Evolutionary conservation across 768 basidiomycete genomes (phyloP).

Genomic region (Chlorophyllum brunneum): DNA sequence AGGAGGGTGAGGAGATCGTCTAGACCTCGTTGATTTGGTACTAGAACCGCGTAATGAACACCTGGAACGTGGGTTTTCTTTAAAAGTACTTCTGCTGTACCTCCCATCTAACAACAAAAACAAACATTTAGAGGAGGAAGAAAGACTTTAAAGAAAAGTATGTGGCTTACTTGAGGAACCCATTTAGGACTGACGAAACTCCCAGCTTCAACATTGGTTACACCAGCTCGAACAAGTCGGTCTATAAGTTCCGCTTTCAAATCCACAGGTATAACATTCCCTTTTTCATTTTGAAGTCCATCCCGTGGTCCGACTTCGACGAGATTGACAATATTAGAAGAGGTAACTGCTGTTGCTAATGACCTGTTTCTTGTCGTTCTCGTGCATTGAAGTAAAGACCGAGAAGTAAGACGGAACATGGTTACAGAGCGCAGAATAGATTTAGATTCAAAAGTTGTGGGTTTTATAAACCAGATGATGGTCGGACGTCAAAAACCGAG

Average conservation of each 20-base stretch:
- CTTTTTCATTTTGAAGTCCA: conserved; percentile 87
- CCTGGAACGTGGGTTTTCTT: conserved; percentile 39
- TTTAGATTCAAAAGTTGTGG: neutral
- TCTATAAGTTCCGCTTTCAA: conserved; percentile 81
- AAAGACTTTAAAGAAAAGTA: neutral
- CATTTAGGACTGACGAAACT: conserved; percentile 93
- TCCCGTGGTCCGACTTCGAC: conserved; percentile 92
- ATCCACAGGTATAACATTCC: conserved; percentile 56
- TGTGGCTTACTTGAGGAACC: conserved; percentile 77
- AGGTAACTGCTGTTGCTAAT: conserved; percentile 16
- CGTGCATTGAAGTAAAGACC: neutral
- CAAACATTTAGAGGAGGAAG: neutral
- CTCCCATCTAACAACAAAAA: conserved; percentile 67
- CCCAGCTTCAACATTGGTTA: conserved; percentile 73
- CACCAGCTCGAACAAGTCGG: conserved; percentile 63
- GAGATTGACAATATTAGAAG: conserved; percentile 50
- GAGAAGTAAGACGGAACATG: conserved; percentile 5
- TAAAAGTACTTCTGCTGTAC: conserved; percentile 71
- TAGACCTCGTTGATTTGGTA: conserved; percentile 78
- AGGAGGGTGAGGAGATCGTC: conserved; percentile 64
- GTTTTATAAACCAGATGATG: neutral
- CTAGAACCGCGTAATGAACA: conserved; percentile 73
- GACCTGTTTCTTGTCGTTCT: neutral
- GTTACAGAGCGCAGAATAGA: neutral
- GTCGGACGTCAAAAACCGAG: conserved; percentile 10